Percentiles rank a stretch among this genome's conserved stretches.
Evolutionary conservation across 768 basidiomycete genomes (phyloP).

Genomic region (Termitomyces sp.): DNA sequence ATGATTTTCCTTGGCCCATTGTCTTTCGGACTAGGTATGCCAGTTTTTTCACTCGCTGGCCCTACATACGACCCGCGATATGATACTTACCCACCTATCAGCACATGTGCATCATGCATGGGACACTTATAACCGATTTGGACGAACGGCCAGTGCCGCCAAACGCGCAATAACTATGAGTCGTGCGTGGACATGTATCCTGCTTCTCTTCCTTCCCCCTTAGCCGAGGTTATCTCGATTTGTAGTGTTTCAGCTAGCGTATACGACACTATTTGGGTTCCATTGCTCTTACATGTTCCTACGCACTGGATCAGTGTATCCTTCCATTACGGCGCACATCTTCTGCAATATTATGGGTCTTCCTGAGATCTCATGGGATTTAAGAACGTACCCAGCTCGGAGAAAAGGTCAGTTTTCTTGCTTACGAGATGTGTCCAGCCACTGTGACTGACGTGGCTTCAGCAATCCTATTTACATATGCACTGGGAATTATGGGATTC

Average conservation of each 20-base stretch:
- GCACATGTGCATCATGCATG: constrained; percentile 93
- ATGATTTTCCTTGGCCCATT: constrained; percentile 83
- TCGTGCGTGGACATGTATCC: constrained; percentile 34
- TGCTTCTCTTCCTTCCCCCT: not conserved
- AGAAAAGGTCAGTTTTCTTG: constrained; percentile 41
- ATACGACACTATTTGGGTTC: constrained; percentile 92
- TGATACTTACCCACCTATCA: constrained; percentile 22
- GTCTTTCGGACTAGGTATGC: constrained; percentile 82
- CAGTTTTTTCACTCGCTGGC: not conserved
- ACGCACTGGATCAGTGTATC: constrained; percentile 76
- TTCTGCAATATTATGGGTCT: constrained; percentile 97
- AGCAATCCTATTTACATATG: constrained; percentile 56
- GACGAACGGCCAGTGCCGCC: constrained; percentile 60
- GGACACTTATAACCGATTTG: constrained; percentile 76
- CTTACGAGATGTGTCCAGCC: not conserved
- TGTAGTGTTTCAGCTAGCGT: constrained; percentile 79
- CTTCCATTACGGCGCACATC: constrained; percentile 74
- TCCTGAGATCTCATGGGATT: constrained; percentile 60
- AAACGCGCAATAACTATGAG: constrained; percentile 52
- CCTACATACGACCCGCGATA: not conserved
- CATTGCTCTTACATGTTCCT: constrained; percentile 84
- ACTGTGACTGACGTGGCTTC: constrained; percentile 10
- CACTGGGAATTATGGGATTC: constrained; percentile 58
- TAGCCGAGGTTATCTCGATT: not conserved
- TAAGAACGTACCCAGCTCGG: constrained; percentile 44